phyloP scores from a whole-genome alignment of 345 rosid species.

The Camelina hispida region DNA sequence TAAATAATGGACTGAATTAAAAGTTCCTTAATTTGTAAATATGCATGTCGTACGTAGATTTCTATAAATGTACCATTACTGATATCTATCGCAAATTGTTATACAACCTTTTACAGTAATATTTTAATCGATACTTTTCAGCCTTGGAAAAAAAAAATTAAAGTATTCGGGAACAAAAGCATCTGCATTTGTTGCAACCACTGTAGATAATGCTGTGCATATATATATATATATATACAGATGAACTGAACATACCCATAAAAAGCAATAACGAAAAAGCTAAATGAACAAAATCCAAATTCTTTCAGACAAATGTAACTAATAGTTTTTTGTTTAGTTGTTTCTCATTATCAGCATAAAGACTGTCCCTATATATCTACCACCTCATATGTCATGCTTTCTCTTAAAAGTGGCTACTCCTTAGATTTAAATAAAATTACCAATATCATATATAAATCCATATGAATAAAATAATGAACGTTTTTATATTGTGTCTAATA shows the following conservation, averaged over 20 bases:
- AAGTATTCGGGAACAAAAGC: constrained; percentile 38
- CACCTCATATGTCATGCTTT: constrained; percentile 33
- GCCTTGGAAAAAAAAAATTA: constrained; percentile 22
- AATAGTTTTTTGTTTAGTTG: constrained; percentile 36
- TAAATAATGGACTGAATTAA: neutral
- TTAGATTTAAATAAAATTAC: constrained; percentile 3
- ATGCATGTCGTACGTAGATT: neutral
- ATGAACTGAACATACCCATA: constrained; percentile 45
- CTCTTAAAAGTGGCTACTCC: constrained; percentile 22
- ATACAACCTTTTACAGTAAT: neutral
- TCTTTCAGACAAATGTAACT: constrained; percentile 37
- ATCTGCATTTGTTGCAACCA: constrained; percentile 45
- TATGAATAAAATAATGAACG: neutral
- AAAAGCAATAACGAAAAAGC: constrained; percentile 29
- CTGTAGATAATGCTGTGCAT: constrained; percentile 35
- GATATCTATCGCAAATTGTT: neutral
- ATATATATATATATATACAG: constrained; percentile 15
- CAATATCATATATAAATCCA: neutral
- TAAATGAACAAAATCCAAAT: constrained; percentile 41
- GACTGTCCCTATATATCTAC: constrained; percentile 37
- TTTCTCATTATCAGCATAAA: constrained; percentile 32
- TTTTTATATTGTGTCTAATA: neutral
- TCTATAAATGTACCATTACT: neutral
- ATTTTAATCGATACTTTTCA: neutral
- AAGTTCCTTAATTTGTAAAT: no score